A percentile compares a stretch with the other conserved stretches of the same genome.
phyloP scores from a whole-genome alignment of 768 basidiomycete species.

The Pilatotrama ljubarskyi region DNA sequence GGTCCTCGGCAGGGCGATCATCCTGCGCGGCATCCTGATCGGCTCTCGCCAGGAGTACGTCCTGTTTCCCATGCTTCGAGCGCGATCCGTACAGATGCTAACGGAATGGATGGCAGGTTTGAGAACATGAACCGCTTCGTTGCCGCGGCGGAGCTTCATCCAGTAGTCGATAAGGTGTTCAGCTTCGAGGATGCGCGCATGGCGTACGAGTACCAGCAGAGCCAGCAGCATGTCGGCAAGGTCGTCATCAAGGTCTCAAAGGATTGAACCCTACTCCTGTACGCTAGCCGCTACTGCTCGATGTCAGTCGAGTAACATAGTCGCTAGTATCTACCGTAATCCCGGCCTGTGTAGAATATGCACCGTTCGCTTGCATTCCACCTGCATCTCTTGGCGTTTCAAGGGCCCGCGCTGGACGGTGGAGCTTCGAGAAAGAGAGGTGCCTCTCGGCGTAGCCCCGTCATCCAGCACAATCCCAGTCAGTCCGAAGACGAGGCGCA shows the following conservation, averaged over 20 bases:
- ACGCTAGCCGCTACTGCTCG: too few species aligned
- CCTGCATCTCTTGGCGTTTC: too few species aligned
- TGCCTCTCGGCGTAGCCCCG: too few species aligned
- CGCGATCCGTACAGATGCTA: conserved; percentile 38
- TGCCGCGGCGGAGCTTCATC: conserved; percentile 45
- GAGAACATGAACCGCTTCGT: conserved; percentile 53
- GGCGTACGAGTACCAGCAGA: conserved; percentile 54
- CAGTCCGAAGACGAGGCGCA: too few species aligned
- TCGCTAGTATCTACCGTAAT: background rate
- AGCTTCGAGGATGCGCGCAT: conserved; percentile 51
- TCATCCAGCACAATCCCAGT: too few species aligned
- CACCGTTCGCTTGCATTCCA: too few species aligned
- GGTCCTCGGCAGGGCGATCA: conserved; percentile 29
- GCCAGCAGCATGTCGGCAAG: conserved; percentile 62
- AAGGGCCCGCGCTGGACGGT: too few species aligned
- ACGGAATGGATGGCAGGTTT: conserved; percentile 39
- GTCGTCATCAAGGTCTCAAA: conserved; percentile 52
- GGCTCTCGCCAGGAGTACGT: conserved; percentile 61
- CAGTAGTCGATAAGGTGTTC: conserved; percentile 60
- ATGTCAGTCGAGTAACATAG: too few species aligned
- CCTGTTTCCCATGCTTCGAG: background rate
- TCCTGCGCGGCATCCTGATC: conserved; percentile 52
- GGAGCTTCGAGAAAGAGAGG: too few species aligned
- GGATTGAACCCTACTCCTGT: conserved; percentile 7
- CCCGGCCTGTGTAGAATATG: too few species aligned